Percentiles rank a stretch among this genome's conserved stretches.
phyloP scores from a whole-genome alignment of 2,329 filamentous ascomycete genomes.

The Tothia fuscella region DNA sequence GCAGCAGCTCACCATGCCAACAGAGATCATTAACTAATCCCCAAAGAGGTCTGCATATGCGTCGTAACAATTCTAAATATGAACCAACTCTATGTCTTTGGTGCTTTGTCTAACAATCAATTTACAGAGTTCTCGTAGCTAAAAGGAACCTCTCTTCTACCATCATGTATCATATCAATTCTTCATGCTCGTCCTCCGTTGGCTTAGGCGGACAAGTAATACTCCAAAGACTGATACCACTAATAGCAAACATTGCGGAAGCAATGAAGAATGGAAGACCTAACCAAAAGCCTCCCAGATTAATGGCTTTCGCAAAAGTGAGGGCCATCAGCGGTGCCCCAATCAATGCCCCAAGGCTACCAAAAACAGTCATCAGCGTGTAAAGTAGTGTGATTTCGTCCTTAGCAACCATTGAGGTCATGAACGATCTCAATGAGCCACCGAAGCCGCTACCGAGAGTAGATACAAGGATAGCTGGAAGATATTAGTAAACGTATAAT shows the following conservation, averaged over 20 bases:
- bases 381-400: conserved; percentile 6
- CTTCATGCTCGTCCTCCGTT: no score
- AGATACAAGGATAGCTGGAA: not conserved
- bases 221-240: not conserved
- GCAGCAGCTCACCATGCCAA: no score
- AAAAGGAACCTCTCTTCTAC: no score
- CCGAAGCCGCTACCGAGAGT: conserved; percentile 1
- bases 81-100: no score
- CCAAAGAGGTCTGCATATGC: no score
- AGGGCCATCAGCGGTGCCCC: not conserved
- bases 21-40: no score
- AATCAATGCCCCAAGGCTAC: not conserved
- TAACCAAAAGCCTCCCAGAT: not conserved
- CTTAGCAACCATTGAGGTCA: conserved; percentile 1
- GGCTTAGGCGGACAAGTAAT: no score
- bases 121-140: no score
- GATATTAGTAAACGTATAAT: not conserved
- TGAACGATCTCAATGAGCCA: not conserved
- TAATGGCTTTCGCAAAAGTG: not conserved
- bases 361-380: conserved; percentile 2
- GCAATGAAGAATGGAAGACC: conserved; percentile 8
- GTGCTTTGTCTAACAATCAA: no score
- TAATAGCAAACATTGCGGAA: not conserved
- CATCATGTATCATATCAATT: no score
- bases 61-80: no score